Base-by-base conservation (phyloP, 2,329 filamentous ascomycete genomes). In the Apiospora rasikravindrae region DNA sequence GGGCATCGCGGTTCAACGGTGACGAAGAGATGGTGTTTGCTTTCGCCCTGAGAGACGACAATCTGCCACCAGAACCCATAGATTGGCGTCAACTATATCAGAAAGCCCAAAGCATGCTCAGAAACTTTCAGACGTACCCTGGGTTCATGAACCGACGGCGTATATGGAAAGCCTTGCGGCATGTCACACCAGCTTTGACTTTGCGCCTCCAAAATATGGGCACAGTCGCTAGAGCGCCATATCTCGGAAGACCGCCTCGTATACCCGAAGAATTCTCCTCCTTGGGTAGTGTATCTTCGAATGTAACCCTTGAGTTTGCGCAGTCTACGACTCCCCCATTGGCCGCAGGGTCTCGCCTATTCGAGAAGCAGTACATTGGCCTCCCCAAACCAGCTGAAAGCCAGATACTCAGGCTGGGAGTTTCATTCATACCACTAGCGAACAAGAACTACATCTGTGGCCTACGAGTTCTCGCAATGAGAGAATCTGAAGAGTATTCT, bases 61-160 rank as follows among this genome's bases (percentile, higher is more conserved):
- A 53, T 26, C 61, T 70, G 4, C 74, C 76, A 24, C 22, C 69
- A 37, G 70, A 71, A 24, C 73, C 73, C 14, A 67, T 64, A 33
- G 69, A 76, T 33, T 77, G 76, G 76, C 75, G 76, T 24, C 45
- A 70, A 26, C 33, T 77, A 2, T 77, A 77, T 61, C 45, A 74
- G 29, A 73, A 71, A 44, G 71, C 71, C 29, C 73, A 70, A 53
- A 67, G 69, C n/a, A 74, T 73, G 61, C 69, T 76, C 40, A 76
- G n/a, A 33, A 24, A 64, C 16, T 71, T 71, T 7, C 70, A 72
- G 7, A 45, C 68, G 6, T 74, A 74, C 57, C 72, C 71, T 16
- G 76, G 76, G 4, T 73, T 76, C 40, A 72, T 69, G 67, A 77
- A 77, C 67, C 72, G 76, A 44, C 64, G 69, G 24, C 72, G 75